phyloP scores from a whole-genome alignment of 345 rosid genomes.

The Melaleuca alternifolia region DNA sequence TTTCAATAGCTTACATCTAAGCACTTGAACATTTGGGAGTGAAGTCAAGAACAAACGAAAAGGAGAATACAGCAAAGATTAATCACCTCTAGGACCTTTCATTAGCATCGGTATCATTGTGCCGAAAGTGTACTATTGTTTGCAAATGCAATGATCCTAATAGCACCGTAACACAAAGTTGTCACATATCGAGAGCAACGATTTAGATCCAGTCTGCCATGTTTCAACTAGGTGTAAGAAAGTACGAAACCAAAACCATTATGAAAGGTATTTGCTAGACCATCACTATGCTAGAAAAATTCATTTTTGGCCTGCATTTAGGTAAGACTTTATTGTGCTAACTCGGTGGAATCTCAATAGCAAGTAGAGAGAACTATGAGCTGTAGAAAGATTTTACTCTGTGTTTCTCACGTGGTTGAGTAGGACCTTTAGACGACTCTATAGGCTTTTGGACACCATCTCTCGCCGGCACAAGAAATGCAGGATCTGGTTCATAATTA shows the following conservation, averaged over 20 bases:
- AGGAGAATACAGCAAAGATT: not conserved
- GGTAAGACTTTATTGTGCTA: not conserved
- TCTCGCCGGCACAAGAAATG: slow-evolving; percentile 52
- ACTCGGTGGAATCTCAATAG: not conserved
- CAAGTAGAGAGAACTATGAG: not conserved
- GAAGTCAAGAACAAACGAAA: not conserved
- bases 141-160: not conserved
- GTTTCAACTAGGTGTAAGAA: not conserved
- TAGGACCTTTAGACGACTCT: slow-evolving; percentile 15
- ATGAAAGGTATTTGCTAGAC: not conserved
- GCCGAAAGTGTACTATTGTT: not conserved
- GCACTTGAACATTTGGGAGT: not conserved
- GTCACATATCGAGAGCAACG: not conserved
- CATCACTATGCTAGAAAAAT: not conserved
- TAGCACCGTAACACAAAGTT: not conserved
- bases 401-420: slow-evolving; percentile 30
- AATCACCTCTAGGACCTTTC: not conserved
- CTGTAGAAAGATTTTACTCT: slow-evolving; percentile 5
- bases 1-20: not conserved
- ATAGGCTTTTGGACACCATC: slow-evolving; percentile 44
- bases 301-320: not conserved
- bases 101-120: not conserved
- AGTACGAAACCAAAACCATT: not conserved
- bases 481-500: slow-evolving; percentile 64
- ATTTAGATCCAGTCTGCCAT: not conserved